These are phyloP conservation scores for Hansenula sp. DNA, from an alignment of 1,139 yeast genomes.

Conservation along the genomic window DNA sequence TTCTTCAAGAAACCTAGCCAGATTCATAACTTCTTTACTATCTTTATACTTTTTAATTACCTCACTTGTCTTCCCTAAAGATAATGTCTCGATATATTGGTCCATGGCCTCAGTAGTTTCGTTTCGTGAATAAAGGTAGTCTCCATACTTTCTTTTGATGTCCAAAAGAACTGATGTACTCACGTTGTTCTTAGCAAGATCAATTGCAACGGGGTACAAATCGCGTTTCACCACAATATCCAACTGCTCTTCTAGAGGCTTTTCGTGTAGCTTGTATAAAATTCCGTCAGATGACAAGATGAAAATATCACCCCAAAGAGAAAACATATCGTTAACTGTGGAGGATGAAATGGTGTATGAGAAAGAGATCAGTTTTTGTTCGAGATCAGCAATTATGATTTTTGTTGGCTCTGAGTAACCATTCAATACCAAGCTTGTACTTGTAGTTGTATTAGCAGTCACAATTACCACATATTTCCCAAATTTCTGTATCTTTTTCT, in stretches of 20 bases:
- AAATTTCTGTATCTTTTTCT: slow-evolving; percentile 42
- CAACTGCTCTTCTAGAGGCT: slow-evolving; percentile 61
- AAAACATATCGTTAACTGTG: slow-evolving; percentile 52
- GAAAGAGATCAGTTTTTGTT: slow-evolving; percentile 67
- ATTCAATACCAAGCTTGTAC: slow-evolving; percentile 21
- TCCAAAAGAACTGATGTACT: slow-evolving; percentile 33
- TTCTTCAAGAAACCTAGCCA: slow-evolving; percentile 62
- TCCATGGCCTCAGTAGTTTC: slow-evolving; percentile 66
- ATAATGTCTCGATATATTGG: slow-evolving; percentile 56
- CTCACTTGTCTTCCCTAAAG: slow-evolving; percentile 61
- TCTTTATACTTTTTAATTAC: slow-evolving; percentile 82
- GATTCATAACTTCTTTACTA: slow-evolving; percentile 64
- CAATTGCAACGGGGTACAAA: slow-evolving; percentile 67
- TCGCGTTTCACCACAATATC: slow-evolving; percentile 67
- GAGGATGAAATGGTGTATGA: slow-evolving; percentile 65
- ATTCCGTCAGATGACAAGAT: slow-evolving; percentile 74
- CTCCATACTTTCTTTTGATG: slow-evolving; percentile 68
- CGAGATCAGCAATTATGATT: slow-evolving; percentile 61
- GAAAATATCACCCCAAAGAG: slow-evolving; percentile 51
- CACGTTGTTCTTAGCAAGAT: slow-evolving; percentile 49
- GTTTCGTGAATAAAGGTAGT: slow-evolving; percentile 60
- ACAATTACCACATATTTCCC: slow-evolving; percentile 36
- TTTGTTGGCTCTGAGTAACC: slow-evolving; percentile 36
- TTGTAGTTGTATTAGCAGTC: slow-evolving; percentile 23
- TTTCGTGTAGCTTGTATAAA: slow-evolving; percentile 64